Conservation (phyloP, 2,329 filamentous ascomycete species). For the Neofusicoccum cordaticola region DNA sequence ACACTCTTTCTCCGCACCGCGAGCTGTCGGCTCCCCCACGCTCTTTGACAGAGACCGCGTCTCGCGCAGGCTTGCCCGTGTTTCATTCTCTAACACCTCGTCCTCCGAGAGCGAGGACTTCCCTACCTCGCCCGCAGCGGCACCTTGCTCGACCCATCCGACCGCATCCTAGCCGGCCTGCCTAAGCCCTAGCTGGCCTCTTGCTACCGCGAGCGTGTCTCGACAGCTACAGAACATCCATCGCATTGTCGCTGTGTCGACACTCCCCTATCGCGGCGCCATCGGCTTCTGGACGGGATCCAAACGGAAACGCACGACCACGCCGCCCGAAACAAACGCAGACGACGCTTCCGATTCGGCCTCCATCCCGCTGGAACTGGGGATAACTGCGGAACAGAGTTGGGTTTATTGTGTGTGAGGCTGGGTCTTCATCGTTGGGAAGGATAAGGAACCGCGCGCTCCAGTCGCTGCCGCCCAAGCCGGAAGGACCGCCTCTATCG, state of each 20-base stretch:
- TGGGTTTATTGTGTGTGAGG: not conserved
- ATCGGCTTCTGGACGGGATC: slow-evolving; percentile 8
- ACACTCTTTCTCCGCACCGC: slow-evolving; percentile 12
- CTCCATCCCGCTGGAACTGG: not conserved
- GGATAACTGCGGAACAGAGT: not conserved
- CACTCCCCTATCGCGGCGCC: not conserved
- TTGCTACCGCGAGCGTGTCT: not conserved
- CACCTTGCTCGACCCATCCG: not conserved
- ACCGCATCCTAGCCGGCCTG: not conserved
- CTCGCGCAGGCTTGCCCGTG: slow-evolving; percentile 16
- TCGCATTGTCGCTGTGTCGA: not conserved
- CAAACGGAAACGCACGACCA: not conserved
- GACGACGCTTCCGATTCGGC: not conserved
- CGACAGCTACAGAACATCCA: not conserved
- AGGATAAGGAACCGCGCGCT: slow-evolving; percentile 6
- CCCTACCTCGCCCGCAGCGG: slow-evolving; percentile 2
- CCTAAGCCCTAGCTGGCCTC: slow-evolving; percentile 1
- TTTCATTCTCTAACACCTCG: slow-evolving; percentile 16
- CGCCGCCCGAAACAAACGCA: not conserved
- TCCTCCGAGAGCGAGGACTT: not conserved
- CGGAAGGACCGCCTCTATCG: not conserved
- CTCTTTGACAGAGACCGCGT: slow-evolving; percentile 17
- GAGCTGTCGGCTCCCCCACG: not conserved
- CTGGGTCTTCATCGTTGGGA: not conserved
- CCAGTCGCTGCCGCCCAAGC: not conserved